Evolutionary conservation across 1,139 yeast genomes (phyloP).

Genomic region (Magnusiomyces magnusii): DNA sequence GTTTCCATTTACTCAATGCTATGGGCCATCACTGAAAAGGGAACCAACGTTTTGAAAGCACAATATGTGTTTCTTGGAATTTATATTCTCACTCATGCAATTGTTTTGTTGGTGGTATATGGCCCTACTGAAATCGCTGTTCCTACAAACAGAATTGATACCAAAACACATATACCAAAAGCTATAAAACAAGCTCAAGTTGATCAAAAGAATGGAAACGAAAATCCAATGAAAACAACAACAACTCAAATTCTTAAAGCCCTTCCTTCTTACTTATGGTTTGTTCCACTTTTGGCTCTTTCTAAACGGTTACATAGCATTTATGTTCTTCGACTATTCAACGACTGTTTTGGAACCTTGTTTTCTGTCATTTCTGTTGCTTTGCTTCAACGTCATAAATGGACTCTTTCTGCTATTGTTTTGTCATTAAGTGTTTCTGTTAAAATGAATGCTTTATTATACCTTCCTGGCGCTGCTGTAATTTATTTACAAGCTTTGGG

Average conservation of each 20-base stretch:
- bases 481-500: slow-evolving; percentile 29
- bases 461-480: slow-evolving; percentile 60
- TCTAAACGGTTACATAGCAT: slow-evolving; percentile 82
- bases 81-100: slow-evolving; percentile 48
- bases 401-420: slow-evolving; percentile 43
- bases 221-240: no score
- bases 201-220: no score
- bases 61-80: slow-evolving; percentile 62
- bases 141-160: not conserved
- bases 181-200: no score
- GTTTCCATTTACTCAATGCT: slow-evolving; percentile 60
- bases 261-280: slow-evolving; percentile 12
- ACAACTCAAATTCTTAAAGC: no score
- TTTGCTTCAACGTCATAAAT: slow-evolving; percentile 42
- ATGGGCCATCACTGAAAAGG: slow-evolving; percentile 51
- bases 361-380: slow-evolving; percentile 52
- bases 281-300: slow-evolving; percentile 41
- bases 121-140: slow-evolving; percentile 5
- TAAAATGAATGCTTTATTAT: slow-evolving; percentile 85
- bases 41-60: slow-evolving; percentile 48
- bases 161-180: not conserved
- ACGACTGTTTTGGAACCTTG: slow-evolving; percentile 81
- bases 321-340: slow-evolving; percentile 74
- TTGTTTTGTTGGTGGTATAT: slow-evolving; percentile 34
- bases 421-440: slow-evolving; percentile 70